phyloP scores from a whole-genome alignment of 1,139 yeast genomes.

The Taphrina flavorubra region DNA sequence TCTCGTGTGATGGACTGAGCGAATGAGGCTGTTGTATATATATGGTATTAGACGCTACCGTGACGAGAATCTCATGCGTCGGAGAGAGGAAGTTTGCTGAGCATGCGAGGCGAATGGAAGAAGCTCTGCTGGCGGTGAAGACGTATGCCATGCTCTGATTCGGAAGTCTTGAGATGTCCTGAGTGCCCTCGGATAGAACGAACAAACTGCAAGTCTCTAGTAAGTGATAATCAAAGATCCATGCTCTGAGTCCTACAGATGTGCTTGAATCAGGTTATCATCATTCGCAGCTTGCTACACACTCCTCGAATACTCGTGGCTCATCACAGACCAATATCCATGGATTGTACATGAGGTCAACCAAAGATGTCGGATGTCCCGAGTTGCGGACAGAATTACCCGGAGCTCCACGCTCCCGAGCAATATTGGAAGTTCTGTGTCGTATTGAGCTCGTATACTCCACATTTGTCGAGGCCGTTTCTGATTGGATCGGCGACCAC shows the following conservation, averaged over 20 bases:
- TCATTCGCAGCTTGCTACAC: too few relatives aligned
- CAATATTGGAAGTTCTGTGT: not conserved
- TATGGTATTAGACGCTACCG: constrained; percentile 43
- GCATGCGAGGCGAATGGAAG: constrained; percentile 47
- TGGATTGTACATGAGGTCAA: constrained; percentile 3
- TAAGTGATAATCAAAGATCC: too few relatives aligned
- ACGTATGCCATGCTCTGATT: constrained; percentile 43
- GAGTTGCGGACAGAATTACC: not conserved
- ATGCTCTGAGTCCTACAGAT: too few relatives aligned
- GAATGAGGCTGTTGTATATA: constrained; percentile 44
- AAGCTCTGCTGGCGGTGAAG: constrained; percentile 46
- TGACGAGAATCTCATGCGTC: constrained; percentile 42
- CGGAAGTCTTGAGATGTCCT: not conserved
- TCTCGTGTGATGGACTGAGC: constrained; percentile 41
- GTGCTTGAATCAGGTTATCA: too few relatives aligned
- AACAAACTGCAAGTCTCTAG: too few relatives aligned
- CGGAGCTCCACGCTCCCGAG: not conserved
- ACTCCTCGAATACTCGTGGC: too few relatives aligned
- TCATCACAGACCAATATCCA: too few relatives aligned
- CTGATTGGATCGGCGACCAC: constrained; percentile 7
- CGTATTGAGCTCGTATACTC: not conserved
- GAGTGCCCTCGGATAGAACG: not conserved
- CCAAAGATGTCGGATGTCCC: constrained; percentile 8
- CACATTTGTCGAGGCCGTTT: not conserved
- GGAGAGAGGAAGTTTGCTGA: constrained; percentile 43